Evolutionary conservation across 192 early-diverging fungal genomes (phyloP).

Genomic region (Coemansia sp.): DNA sequence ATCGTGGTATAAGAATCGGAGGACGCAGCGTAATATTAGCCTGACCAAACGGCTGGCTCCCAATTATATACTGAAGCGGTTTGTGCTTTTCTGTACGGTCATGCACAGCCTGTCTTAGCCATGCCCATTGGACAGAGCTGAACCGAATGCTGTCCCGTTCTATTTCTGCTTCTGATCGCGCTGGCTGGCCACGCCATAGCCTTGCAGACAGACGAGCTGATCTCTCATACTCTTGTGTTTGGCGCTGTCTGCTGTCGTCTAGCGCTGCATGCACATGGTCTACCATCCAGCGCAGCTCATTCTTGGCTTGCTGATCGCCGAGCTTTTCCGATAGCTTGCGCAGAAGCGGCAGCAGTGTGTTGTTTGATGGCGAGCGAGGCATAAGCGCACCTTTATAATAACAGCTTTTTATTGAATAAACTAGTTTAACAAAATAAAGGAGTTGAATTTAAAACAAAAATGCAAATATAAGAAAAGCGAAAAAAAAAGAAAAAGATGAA

Average conservation of each 20-base stretch:
- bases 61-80: conserved; percentile 93
- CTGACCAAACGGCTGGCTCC: conserved; percentile 81
- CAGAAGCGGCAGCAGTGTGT: conserved; percentile 37
- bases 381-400: conserved; percentile 2
- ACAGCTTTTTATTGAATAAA: too few species aligned
- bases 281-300: conserved; percentile 42
- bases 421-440: too few species aligned
- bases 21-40: conserved; percentile 68
- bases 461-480: too few species aligned
- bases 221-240: neutral
- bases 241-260: conserved; percentile 6
- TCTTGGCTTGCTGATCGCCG: conserved; percentile 40
- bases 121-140: conserved; percentile 43
- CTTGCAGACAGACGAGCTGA: conserved; percentile 13
- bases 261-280: conserved; percentile 32
- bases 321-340: conserved; percentile 31
- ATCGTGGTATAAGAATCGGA: conserved; percentile 85
- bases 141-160: conserved; percentile 24
- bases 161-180: conserved; percentile 19
- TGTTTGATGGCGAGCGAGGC: conserved; percentile 42
- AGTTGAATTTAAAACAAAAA: too few species aligned
- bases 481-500: too few species aligned
- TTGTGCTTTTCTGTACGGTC: conserved; percentile 66
- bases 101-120: conserved; percentile 55
- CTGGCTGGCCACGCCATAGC: conserved; percentile 47